Conservation (phyloP, 163 green algal species). For the Chlamydomonas reinhardtii region DNA sequence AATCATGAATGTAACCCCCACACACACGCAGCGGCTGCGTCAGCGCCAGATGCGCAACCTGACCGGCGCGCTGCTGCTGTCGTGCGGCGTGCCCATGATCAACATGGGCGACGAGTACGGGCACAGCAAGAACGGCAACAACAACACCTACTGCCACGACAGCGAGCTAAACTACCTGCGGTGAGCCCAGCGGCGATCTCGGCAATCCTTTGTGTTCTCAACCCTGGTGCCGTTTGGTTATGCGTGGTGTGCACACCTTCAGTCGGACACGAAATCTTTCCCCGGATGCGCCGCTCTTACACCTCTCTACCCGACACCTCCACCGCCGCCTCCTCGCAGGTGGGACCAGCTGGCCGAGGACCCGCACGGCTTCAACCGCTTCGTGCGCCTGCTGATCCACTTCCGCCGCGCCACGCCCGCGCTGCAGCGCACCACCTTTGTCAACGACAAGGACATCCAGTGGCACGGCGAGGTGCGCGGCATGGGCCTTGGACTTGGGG, state of each 20-base stretch:
- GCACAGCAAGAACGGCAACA: slow-evolving; percentile 93
- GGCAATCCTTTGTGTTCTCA: too few species aligned
- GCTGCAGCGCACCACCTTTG: slow-evolving; percentile 59
- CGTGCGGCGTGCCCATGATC: slow-evolving; percentile 97
- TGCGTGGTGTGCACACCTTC: too few species aligned
- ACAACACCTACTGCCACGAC: slow-evolving; percentile 97
- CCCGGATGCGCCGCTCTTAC: too few species aligned
- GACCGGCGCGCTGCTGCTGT: slow-evolving; percentile 89
- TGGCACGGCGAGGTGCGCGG: slow-evolving; percentile 77
- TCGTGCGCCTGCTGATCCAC: slow-evolving; percentile 78
- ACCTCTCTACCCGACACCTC: too few species aligned
- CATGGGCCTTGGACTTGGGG: not conserved
- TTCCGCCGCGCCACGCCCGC: slow-evolving; percentile 25
- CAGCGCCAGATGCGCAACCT: slow-evolving; percentile 96
- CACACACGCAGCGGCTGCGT: slow-evolving; percentile 66
- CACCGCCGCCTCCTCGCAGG: not conserved
- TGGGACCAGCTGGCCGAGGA: slow-evolving; percentile 70
- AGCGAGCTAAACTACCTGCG: slow-evolving; percentile 72
- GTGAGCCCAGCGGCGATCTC: too few species aligned
- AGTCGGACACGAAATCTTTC: too few species aligned
- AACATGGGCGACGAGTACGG: slow-evolving; percentile 99
- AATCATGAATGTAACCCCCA: too few species aligned
- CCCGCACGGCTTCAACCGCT: slow-evolving; percentile 78
- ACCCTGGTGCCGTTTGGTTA: too few species aligned
- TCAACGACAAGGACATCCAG: slow-evolving; percentile 77